Base-by-base conservation (phyloP, 345 rosid genomes). In the Brassica incana region DNA sequence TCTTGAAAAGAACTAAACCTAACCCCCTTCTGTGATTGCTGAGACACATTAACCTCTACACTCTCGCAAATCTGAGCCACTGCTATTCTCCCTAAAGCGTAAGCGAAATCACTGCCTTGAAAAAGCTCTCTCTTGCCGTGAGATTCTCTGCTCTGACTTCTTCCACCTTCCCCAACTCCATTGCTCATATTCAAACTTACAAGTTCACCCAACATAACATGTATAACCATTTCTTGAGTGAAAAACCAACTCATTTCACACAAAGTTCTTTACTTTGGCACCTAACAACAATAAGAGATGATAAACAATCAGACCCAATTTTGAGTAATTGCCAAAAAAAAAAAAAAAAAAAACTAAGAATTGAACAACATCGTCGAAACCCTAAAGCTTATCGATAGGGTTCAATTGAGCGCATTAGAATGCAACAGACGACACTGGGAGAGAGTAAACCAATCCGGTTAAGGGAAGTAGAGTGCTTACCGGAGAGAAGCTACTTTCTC, bases 1-100 rank as follows among this genome's bases (percentile, higher is more conserved):
- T 84, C 89, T 81, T 93, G 98, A 84, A 89, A 90, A 70, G 85
- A 63, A 83, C 78, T 88, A 88, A 91, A 91, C 65, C 99, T 94
- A 50, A 80, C 78, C 10, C 83, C 81, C 76, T 90, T 60, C 63
- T 90, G 95, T 27, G 90, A 85, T 50, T 80, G 91, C 77, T 91
- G 96, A 81, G 86, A 88, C 29, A 83, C 29, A 74, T 86, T 89
- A 90, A 93, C 81, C 56, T 97, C 99, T 23, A 78, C 88, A 70
- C 80, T 77, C 84, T 91, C 93, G 71, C 94, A 93, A 73, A 92
- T 84, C 78, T 93, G 96, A 0, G 93, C 92, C 43, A 89, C 86
- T 8, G 91, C 92, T 83, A 93, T 82, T 83, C 81, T 89, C 2
- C 88, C 88, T 45, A 88, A 56, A 11, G 89, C 87, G 10, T 48